Evolutionary conservation across 2,329 filamentous ascomycete species (phyloP), one percentile per base, ranked within the genome.

Genomic region (Ophiostoma fasciatum): DNA sequence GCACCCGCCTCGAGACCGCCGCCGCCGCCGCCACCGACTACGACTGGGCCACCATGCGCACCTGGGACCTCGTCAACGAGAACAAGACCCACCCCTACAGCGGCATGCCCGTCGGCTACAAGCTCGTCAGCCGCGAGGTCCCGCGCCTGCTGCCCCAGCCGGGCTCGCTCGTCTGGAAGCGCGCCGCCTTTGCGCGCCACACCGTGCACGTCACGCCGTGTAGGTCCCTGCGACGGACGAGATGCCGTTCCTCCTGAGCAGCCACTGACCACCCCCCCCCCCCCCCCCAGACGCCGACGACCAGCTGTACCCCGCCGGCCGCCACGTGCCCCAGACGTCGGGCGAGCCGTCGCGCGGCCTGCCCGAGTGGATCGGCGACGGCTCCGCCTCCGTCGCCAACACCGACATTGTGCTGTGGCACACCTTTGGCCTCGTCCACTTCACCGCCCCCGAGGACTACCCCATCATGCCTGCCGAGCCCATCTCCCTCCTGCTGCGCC

Each of bases 321-420:
- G 81, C 2, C 85, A 94, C 60, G 82, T 92, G 0, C 82, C 85
- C 0, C 84, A 93, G 52, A 90, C 85, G 7, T 83, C 78, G 0
- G 85, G 85, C 48, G 77, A 84, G 45, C 79, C 80, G 0, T 80
- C 78, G 0, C 58, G 61, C 28, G 83, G 83, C 22, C 61, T 92
- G 3, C 78, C 80, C 0, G 66, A 75, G 46, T 88, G 82, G 83
- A 78, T 90, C 46, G 74, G 73, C 18, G 72, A 84, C 42, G 75
- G 80, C 11, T 61, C 60, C 31, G 73, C 70, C 39, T 69, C 63
- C 19, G 75, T 93, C 46, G 81, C 80, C 37, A 80, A 94, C 62
- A 82, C 76, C 1, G 82, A 94, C 52, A 61, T 94, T 21, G 85
- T 94, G 1, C 69, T 94, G 13, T 94, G 85, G 85, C 85, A 94